Percentiles rank a stretch among this genome's conserved stretches.
These are phyloP conservation scores for Phylloporus arenicola DNA, from an alignment of 768 basidiomycete species.

Conservation along the genomic window DNA sequence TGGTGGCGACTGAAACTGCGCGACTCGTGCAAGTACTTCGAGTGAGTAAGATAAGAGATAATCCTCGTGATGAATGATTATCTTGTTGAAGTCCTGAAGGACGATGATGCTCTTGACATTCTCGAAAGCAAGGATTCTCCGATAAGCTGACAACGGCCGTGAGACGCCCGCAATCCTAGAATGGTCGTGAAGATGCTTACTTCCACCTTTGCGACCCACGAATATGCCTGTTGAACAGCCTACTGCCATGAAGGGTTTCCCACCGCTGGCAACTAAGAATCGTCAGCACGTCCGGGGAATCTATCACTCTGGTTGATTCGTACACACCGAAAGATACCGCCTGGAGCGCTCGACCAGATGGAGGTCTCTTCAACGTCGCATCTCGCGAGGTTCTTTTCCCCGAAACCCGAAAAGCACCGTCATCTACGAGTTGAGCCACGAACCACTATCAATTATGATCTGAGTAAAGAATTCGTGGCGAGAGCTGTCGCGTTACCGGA, in stretches of 20 bases:
- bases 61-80: conserved; percentile 59
- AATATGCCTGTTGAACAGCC: conserved; percentile 70
- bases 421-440: conserved; percentile 51
- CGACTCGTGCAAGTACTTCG: conserved; percentile 60
- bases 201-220: conserved; percentile 48
- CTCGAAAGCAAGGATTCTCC: conserved; percentile 46
- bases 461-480: conserved; percentile 6
- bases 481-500: conserved; percentile 42
- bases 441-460: conserved; percentile 49
- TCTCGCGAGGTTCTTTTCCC: conserved; percentile 31
- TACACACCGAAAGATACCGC: conserved; percentile 62
- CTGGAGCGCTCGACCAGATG: conserved; percentile 55
- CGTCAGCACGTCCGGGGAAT: not conserved
- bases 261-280: conserved; percentile 39
- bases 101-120: conserved; percentile 53
- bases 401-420: conserved; percentile 54
- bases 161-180: not conserved
- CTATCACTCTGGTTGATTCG: not conserved
- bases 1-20: conserved; percentile 42
- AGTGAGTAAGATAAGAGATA: conserved; percentile 63
- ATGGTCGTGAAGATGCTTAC: conserved; percentile 33
- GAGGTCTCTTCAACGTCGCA: conserved; percentile 26
- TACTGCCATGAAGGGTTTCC: conserved; percentile 56
- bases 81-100: conserved; percentile 57
- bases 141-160: conserved; percentile 42